Percentiles rank a stretch among this genome's conserved stretches.
Evolutionary conservation across 768 basidiomycete genomes (phyloP).

Genomic region (Collybia sp.): DNA sequence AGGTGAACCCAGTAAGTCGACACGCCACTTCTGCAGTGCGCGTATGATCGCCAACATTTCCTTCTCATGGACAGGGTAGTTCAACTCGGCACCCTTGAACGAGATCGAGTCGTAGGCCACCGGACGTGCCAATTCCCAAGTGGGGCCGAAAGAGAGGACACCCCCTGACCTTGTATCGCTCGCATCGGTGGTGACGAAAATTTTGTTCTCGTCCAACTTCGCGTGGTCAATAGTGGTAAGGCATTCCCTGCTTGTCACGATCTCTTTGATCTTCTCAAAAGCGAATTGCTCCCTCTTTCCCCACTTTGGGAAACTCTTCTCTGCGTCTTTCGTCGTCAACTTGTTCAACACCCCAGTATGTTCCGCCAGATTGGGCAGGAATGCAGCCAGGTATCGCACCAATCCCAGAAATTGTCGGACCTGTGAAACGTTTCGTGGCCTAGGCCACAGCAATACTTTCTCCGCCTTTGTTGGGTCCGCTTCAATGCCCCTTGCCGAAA

Average conservation of each 20-base stretch:
- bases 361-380: conserved; percentile 22
- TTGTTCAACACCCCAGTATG: conserved; percentile 19
- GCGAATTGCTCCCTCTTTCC: conserved; percentile 12
- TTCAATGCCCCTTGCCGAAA: conserved; percentile 21
- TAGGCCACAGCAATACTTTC: conserved; percentile 23
- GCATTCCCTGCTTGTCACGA: conserved; percentile 16
- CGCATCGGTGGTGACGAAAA: conserved; percentile 24
- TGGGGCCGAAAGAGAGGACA: conserved; percentile 18
- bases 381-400: conserved; percentile 20
- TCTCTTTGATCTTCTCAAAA: conserved; percentile 20
- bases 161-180: conserved; percentile 18
- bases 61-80: conserved; percentile 28
- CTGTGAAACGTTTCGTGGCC: conserved; percentile 17
- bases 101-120: conserved; percentile 18
- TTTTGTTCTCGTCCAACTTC: conserved; percentile 16
- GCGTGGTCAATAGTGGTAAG: conserved; percentile 24
- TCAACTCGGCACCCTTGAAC: conserved; percentile 14
- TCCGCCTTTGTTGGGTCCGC: conserved; percentile 22
- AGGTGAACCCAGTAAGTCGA: conserved; percentile 10
- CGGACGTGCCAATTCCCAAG: conserved; percentile 21
- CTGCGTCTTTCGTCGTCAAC: conserved; percentile 20
- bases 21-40: conserved; percentile 16
- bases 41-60: conserved; percentile 27
- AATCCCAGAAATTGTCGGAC: conserved; percentile 28
- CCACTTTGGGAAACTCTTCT: conserved; percentile 22